Percentiles rank a stretch among this genome's conserved stretches.
Evolutionary conservation across 805 yeast genomes (phyloP).

Genomic region (Candida hungchunana): DNA sequence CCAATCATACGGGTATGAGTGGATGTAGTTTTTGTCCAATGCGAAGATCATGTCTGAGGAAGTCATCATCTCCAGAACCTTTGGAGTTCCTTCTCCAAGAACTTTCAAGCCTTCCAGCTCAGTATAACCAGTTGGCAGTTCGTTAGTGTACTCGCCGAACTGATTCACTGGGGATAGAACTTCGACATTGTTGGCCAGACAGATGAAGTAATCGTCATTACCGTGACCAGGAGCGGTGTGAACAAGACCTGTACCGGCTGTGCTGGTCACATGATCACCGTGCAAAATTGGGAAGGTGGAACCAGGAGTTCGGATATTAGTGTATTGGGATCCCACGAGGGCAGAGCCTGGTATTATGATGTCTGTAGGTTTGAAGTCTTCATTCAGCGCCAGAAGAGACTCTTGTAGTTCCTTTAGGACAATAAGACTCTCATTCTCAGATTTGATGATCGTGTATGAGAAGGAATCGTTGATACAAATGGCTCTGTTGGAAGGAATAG

Average conservation of each 20-base stretch:
- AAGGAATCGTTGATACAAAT: conserved; percentile 63
- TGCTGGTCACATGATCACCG: conserved; percentile 76
- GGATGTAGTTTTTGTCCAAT: conserved; percentile 51
- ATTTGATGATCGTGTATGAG: conserved; percentile 48
- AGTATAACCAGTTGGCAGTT: conserved; percentile 44
- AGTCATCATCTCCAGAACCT: conserved; percentile 41
- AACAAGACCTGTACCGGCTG: conserved; percentile 91
- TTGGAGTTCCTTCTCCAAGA: conserved; percentile 50
- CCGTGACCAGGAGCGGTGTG: conserved; percentile 99
- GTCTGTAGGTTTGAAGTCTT: conserved; percentile 20
- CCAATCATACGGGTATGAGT: conserved; percentile 97
- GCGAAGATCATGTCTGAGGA: conserved; percentile 42
- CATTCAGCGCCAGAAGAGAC: conserved; percentile 31
- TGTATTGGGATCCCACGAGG: conserved; percentile 42
- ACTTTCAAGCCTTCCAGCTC: conserved; percentile 55
- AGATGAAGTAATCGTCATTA: conserved; percentile 80
- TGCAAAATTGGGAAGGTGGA: conserved; percentile 56
- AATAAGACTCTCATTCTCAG: conserved; percentile 42
- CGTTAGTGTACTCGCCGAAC: conserved; percentile 59
- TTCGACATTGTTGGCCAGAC: conserved; percentile 49
- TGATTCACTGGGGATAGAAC: conserved; percentile 78
- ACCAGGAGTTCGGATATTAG: conserved; percentile 47
- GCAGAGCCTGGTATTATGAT: conserved; percentile 37
- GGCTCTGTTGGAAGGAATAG: conserved; percentile 83
- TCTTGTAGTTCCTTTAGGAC: conserved; percentile 52